These are phyloP conservation scores for Trifolium fragiferum DNA, from an alignment of 306 rosid genomes.

Conservation along the genomic window DNA sequence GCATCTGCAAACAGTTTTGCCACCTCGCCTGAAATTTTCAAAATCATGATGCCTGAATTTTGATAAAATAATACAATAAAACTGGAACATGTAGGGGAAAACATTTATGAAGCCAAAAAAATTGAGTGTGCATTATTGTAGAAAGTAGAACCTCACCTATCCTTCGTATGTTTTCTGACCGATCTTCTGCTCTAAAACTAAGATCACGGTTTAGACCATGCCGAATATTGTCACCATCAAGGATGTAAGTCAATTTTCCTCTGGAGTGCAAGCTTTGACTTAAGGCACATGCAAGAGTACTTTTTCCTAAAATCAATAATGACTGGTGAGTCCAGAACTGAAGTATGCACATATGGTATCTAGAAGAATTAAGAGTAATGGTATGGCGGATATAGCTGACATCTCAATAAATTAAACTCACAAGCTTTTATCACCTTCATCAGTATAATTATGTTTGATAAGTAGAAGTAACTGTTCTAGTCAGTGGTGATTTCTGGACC, in stretches of 20 bases:
- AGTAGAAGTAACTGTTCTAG: constrained; percentile 3
- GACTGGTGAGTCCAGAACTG: constrained; percentile 24
- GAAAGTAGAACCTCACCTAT: constrained; percentile 62
- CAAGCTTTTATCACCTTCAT: constrained; percentile 23
- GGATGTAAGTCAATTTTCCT: constrained; percentile 82
- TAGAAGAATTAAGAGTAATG: constrained; percentile 28
- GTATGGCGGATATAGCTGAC: constrained; percentile 4
- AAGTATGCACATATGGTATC: neutral
- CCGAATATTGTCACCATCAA: constrained; percentile 96
- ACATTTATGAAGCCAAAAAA: neutral
- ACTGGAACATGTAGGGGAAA: neutral
- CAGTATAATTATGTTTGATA: constrained; percentile 5
- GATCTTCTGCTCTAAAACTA: constrained; percentile 86
- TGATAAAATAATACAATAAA: constrained; percentile 1
- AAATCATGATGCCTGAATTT: neutral
- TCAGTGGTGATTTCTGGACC: too few species aligned
- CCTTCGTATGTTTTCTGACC: constrained; percentile 90
- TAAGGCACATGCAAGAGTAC: constrained; percentile 94
- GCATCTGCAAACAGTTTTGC: constrained; percentile 99
- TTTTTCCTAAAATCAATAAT: constrained; percentile 70
- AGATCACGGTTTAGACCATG: constrained; percentile 95
- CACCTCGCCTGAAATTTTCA: constrained; percentile 75
- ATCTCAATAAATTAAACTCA: constrained; percentile 30
- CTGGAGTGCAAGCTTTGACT: constrained; percentile 74
- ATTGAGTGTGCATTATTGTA: neutral